Conservation (phyloP, 2,329 filamentous ascomycete species). For the Aspergillus tubingensis region DNA sequence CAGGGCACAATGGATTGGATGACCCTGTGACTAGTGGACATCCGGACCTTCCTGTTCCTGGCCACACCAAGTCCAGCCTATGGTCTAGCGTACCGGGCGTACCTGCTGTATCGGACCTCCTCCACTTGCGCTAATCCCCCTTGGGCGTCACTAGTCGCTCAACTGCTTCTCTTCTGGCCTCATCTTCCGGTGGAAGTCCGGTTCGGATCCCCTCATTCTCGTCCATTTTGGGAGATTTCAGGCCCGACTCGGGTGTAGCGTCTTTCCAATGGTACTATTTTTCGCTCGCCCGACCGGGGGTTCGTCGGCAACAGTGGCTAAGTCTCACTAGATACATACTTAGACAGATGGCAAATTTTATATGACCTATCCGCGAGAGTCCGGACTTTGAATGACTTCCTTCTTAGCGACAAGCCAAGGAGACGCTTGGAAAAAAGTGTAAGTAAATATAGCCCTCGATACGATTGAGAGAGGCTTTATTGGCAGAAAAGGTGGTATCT, state of each 20-base stretch:
- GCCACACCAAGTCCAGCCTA: background rate
- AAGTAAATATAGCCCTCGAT: background rate
- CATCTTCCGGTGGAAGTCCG: conserved; percentile 8
- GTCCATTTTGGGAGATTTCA: background rate
- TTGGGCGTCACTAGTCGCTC: background rate
- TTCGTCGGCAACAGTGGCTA: background rate
- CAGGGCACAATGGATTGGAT: background rate
- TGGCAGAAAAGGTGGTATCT: background rate
- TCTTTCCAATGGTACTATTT: background rate
- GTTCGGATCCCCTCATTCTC: conserved; percentile 4
- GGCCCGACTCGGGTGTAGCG: background rate
- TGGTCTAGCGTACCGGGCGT: background rate
- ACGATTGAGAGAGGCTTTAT: background rate
- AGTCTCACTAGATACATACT: background rate
- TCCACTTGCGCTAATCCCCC: background rate
- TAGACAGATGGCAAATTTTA: background rate
- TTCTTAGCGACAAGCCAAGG: too few relatives aligned
- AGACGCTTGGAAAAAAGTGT: too few relatives aligned
- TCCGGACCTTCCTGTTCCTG: background rate
- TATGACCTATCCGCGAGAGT: background rate
- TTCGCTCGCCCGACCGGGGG: background rate
- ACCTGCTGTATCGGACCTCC: conserved; percentile 1
- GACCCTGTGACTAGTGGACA: background rate
- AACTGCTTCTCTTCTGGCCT: background rate
- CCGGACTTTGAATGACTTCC: background rate